Evolutionary conservation across 345 rosid genomes (phyloP).

Genomic region (Isatis tinctoria): DNA sequence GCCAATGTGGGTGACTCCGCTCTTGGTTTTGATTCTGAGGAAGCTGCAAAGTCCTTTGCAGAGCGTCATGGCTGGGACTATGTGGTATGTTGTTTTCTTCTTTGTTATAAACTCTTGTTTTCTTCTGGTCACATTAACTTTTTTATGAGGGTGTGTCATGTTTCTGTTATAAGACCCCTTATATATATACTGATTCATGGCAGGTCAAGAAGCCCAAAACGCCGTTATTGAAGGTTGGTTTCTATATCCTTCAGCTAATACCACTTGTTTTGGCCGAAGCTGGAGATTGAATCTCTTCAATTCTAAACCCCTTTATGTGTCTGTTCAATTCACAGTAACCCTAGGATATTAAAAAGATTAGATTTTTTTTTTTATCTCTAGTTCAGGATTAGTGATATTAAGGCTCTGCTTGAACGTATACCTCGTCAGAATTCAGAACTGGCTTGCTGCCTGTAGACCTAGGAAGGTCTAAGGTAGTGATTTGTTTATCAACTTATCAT

Average conservation of each 20-base stretch:
- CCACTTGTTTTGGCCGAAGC: background rate
- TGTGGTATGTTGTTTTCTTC: constrained; percentile 40
- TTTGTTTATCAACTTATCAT: background rate
- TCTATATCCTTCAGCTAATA: background rate
- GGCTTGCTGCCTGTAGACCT: background rate
- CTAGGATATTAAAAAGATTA: background rate
- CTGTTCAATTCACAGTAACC: background rate
- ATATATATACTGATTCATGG: background rate
- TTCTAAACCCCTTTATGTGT: background rate
- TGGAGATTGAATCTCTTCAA: background rate
- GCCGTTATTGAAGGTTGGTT: constrained; percentile 35
- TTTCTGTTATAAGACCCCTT: background rate
- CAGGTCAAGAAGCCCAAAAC: constrained; percentile 78
- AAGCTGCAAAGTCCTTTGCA: constrained; percentile 81
- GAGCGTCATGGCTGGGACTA: constrained; percentile 92
- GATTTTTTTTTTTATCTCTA: background rate
- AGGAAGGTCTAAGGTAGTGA: background rate
- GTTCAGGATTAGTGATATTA: background rate
- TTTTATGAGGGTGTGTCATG: background rate
- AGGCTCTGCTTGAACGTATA: background rate
- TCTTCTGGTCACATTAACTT: constrained; percentile 1
- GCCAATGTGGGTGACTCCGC: constrained; percentile 94
- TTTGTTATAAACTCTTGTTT: background rate
- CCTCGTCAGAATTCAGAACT: background rate
- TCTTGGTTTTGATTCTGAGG: constrained; percentile 70